These are phyloP conservation scores for Aspergillus sparsus DNA, from an alignment of 495 filamentous ascomycete genomes.

Conservation along the genomic window DNA sequence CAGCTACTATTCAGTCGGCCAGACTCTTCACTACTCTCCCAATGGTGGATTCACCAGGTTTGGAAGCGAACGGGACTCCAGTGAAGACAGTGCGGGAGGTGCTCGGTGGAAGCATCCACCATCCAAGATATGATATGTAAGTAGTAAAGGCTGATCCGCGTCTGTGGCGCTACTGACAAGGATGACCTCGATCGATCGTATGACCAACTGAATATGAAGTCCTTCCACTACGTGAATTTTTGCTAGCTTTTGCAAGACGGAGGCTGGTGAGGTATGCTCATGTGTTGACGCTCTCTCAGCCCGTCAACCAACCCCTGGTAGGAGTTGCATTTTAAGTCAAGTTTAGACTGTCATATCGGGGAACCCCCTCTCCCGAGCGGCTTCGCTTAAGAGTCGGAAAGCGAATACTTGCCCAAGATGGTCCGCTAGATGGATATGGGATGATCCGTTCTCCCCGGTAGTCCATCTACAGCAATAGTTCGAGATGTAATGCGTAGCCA, in stretches of 20 bases:
- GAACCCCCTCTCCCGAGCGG: neutral
- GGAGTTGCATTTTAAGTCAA: neutral
- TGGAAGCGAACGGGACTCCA: neutral
- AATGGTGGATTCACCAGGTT: neutral
- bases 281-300: neutral
- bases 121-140: conserved; percentile 11
- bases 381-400: neutral
- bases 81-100: neutral
- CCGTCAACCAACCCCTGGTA: neutral
- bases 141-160: conserved; percentile 2
- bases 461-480: conserved; percentile 11
- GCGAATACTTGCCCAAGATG: neutral
- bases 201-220: neutral
- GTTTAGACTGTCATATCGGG: conserved; percentile 4
- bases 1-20: too few relatives aligned
- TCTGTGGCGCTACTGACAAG: conserved; percentile 7
- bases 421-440: conserved; percentile 2
- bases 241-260: neutral
- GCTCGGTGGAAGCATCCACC: neutral
- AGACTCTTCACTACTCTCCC: neutral
- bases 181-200: neutral
- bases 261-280: neutral
- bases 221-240: neutral
- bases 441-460: conserved; percentile 7
- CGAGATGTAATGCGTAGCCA: neutral